These are phyloP conservation scores for Pisolithus microcarpus DNA, from an alignment of 768 basidiomycete species.

Conservation along the genomic window DNA sequence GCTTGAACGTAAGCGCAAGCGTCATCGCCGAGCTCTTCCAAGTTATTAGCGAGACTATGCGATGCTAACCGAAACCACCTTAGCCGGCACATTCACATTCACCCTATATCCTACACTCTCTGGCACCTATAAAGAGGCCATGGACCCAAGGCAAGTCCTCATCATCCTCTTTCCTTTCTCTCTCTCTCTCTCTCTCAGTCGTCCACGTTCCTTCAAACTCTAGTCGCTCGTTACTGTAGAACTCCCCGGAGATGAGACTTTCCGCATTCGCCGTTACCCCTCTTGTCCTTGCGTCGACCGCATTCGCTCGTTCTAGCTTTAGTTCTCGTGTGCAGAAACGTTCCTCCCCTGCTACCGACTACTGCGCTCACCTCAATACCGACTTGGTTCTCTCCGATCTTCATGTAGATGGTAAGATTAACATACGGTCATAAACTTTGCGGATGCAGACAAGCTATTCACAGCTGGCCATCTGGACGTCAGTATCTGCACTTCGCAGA, in stretches of 20 bases:
- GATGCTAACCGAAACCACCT: not conserved
- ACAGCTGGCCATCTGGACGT: conserved; percentile 21
- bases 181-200: not conserved
- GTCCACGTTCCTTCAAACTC: not conserved
- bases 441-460: conserved; percentile 12
- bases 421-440: too few species aligned
- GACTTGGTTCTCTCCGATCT: conserved; percentile 16
- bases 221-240: conserved; percentile 1
- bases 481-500: conserved; percentile 24
- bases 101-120: not conserved
- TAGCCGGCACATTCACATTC: conserved; percentile 5
- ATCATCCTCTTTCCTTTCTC: not conserved
- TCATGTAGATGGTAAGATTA: conserved; percentile 5
- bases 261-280: conserved; percentile 9
- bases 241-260: conserved; percentile 10
- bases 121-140: conserved; percentile 2
- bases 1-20: too few species aligned
- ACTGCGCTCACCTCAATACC: conserved; percentile 11
- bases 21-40: too few species aligned
- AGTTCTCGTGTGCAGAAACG: conserved; percentile 2
- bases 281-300: conserved; percentile 12
- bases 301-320: conserved; percentile 10
- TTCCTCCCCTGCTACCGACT: conserved; percentile 1
- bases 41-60: conserved; percentile 1
- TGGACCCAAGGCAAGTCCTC: not conserved